Evolutionary conservation across 2,329 filamentous ascomycete species (phyloP).

Genomic region (Blumeriella jaapii): DNA sequence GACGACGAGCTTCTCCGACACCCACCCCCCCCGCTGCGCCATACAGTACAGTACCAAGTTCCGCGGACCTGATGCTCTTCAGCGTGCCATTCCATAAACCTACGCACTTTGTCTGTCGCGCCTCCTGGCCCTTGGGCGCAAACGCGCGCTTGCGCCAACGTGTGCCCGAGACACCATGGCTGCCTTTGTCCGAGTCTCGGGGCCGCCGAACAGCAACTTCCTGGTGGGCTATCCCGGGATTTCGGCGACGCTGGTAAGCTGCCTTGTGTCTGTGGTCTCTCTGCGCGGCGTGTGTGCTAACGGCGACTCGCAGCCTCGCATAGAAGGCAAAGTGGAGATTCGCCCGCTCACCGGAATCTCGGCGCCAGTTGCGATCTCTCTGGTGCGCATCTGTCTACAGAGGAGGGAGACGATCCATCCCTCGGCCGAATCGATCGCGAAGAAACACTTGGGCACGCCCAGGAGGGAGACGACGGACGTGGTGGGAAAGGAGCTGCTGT

Average conservation of each 20-base stretch:
- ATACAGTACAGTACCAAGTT: neutral
- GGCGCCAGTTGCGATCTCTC: slow-evolving; percentile 79
- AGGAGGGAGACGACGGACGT: slow-evolving; percentile 85
- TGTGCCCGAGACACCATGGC: slow-evolving; percentile 40
- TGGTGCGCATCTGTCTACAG: slow-evolving; percentile 89
- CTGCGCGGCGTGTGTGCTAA: slow-evolving; percentile 15
- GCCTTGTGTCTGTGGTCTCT: slow-evolving; percentile 6
- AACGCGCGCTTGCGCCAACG: slow-evolving; percentile 24
- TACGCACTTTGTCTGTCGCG: slow-evolving; percentile 18
- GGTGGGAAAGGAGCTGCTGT: slow-evolving; percentile 87
- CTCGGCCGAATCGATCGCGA: slow-evolving; percentile 84
- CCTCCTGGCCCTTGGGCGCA: slow-evolving; percentile 20
- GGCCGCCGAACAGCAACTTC: slow-evolving; percentile 93
- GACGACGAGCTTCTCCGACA: slow-evolving; percentile 11
- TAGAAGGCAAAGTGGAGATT: slow-evolving; percentile 97
- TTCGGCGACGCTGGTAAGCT: slow-evolving; percentile 84
- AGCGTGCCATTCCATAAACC: slow-evolving; percentile 10
- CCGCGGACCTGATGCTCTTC: slow-evolving; percentile 13
- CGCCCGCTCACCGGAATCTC: slow-evolving; percentile 75
- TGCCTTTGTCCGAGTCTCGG: slow-evolving; percentile 89
- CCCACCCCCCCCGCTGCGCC: slow-evolving; percentile 1
- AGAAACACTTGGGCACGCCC: slow-evolving; percentile 81
- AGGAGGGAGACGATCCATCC: slow-evolving; percentile 94
- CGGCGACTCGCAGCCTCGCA: slow-evolving; percentile 58
- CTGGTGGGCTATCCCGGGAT: slow-evolving; percentile 96